Base-by-base conservation (phyloP, 2,329 filamentous ascomycete species). In the Cytospora piceae region DNA sequence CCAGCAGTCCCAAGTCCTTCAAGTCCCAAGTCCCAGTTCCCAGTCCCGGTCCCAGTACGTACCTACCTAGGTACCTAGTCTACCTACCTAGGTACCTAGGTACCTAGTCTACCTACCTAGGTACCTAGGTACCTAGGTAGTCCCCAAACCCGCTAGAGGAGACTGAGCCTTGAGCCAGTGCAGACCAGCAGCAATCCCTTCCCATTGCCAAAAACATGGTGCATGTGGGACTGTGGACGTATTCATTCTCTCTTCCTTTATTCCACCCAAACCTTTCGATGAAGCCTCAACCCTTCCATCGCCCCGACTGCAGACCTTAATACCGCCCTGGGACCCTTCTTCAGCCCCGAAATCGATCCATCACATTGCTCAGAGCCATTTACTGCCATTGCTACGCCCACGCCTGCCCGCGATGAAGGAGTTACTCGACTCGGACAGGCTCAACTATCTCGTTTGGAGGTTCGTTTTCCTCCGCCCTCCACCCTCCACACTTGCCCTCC, bases 361-460 rank as follows among this genome's bases (percentile, higher is more conserved):
- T 37, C 22, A 56, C 17, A 57, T 62, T 49, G 56, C 24, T 62
- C 32, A 52, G 24, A 55, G 27, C 58, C 67, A 63, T 66, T 60
- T 58, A 64, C 67, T 56, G 64, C 64, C 61, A 64, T 67, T 69
- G 37, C 71, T 55, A 61, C 49, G 53, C 53, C 64, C 53, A 39
- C 70, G 77, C 72, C 73, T 61, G 67, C 71, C 71, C 68, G 68
- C 72, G 71, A 87, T 87, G 84, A 87, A 87, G 80, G 85, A 87
- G 79, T 82, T 82, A 74, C 81, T 90, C 73, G 84, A 88, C 82
- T 88, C 85, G 71, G 83, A 89, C 77, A 83, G 85, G 81, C 81
- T 89, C 82, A 90, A 89, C 81, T 89, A 86, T 82, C 83, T 90
- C 77, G 83, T 90, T 76, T 90, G 87, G 87, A 88, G 86, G 87